A percentile compares a stretch with the other conserved stretches of the same genome.
phyloP scores from a whole-genome alignment of 2,329 filamentous ascomycete genomes.

The Knoxdaviesia proteae region DNA sequence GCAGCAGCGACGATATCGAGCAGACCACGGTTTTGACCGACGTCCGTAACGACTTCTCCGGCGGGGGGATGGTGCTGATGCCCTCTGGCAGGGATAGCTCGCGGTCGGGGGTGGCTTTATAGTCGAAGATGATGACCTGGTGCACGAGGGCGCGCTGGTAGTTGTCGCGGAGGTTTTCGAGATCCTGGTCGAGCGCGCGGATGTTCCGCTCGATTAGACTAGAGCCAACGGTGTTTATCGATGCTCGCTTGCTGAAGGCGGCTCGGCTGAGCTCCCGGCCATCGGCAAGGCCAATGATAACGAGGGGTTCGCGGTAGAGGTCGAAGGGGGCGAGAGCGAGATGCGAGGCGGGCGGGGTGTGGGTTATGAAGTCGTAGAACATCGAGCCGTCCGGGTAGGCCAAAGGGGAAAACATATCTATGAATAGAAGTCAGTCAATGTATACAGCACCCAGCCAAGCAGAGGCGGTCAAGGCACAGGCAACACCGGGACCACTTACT shows the following conservation, averaged over 20 bases:
- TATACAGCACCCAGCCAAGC: neutral
- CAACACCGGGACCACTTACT: conserved; percentile 34
- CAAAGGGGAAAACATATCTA: conserved; percentile 85
- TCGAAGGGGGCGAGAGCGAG: conserved; percentile 74
- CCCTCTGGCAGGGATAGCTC: conserved; percentile 41
- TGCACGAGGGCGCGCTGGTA: conserved; percentile 62
- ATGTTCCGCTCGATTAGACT: conserved; percentile 30
- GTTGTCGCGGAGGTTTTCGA: conserved; percentile 49
- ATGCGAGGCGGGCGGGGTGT: conserved; percentile 60
- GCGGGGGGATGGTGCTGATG: conserved; percentile 49
- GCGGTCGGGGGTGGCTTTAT: conserved; percentile 24
- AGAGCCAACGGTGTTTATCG: conserved; percentile 21
- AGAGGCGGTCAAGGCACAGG: neutral
- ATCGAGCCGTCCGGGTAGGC: conserved; percentile 73
- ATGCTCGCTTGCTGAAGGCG: conserved; percentile 32
- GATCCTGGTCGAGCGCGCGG: conserved; percentile 39
- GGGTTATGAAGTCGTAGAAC: conserved; percentile 70
- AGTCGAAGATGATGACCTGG: conserved; percentile 64
- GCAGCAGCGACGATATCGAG: conserved; percentile 50
- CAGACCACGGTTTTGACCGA: conserved; percentile 58
- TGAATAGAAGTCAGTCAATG: neutral
- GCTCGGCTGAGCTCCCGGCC: conserved; percentile 43
- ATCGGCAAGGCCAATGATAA: conserved; percentile 70
- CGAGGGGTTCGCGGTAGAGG: conserved; percentile 64
- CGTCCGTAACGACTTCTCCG: conserved; percentile 47